A percentile compares a stretch with the other conserved stretches of the same genome.
phyloP scores from a whole-genome alignment of 176 grass and related monocot species.

The Phoenix roebelenii region DNA sequence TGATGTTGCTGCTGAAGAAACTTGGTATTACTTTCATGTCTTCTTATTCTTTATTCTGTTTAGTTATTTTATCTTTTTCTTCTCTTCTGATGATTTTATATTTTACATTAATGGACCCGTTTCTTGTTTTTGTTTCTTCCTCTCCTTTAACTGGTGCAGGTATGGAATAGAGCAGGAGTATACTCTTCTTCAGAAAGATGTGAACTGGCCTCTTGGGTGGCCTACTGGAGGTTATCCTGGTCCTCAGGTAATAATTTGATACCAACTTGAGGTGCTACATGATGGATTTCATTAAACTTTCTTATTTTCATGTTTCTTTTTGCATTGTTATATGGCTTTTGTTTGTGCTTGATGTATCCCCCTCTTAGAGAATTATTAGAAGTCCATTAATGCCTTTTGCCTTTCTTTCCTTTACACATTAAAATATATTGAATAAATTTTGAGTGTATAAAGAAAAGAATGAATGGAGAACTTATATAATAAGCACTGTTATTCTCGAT shows the following conservation, averaged over 20 bases:
- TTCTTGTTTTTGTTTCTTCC: neutral
- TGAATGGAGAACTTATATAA: too few relatives aligned
- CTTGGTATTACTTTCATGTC: slow-evolving; percentile 40
- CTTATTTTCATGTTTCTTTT: too few relatives aligned
- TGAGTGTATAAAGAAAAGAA: too few relatives aligned
- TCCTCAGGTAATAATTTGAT: slow-evolving; percentile 48
- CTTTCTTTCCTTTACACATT: too few relatives aligned
- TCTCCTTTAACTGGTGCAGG: slow-evolving; percentile 24
- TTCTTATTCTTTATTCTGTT: neutral
- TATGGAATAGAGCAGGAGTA: slow-evolving; percentile 97
- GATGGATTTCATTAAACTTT: too few relatives aligned
- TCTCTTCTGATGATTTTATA: neutral
- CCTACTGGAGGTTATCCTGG: slow-evolving; percentile 79
- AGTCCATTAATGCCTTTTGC: too few relatives aligned
- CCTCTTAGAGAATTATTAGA: too few relatives aligned
- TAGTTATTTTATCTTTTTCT: neutral
- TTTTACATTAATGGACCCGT: neutral
- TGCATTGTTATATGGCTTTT: too few relatives aligned
- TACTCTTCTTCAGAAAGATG: slow-evolving; percentile 87
- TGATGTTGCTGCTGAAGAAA: slow-evolving; percentile 57
- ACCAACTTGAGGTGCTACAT: too few relatives aligned
- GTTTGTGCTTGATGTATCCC: too few relatives aligned
- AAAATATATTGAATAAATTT: too few relatives aligned
- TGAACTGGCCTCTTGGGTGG: slow-evolving; percentile 91
- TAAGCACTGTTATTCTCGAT: too few relatives aligned